Evolutionary conservation across 176 grass and related monocot genomes (phyloP).

Genomic region (Rhynchospora pubera): DNA sequence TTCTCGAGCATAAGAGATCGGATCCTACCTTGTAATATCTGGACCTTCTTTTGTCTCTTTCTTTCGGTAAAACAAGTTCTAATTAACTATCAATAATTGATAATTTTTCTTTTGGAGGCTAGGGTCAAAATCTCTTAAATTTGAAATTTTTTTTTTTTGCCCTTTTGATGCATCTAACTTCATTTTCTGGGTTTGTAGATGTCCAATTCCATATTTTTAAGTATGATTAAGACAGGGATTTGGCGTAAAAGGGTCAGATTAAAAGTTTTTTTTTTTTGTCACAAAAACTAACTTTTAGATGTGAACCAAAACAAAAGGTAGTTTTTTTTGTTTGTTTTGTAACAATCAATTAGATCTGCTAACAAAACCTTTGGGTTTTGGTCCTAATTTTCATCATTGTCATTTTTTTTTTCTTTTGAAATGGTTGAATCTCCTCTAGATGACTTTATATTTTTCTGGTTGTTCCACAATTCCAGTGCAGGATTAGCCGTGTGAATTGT

Average conservation of each 20-base stretch:
- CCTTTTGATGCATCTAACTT: neutral
- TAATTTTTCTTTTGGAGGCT: too few species aligned
- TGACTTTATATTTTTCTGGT: constrained; percentile 10
- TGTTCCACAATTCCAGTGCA: constrained; percentile 27
- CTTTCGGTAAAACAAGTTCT: neutral
- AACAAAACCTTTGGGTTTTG: neutral
- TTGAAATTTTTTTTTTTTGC: too few species aligned
- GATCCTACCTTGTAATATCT: constrained; percentile 3
- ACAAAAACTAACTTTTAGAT: neutral
- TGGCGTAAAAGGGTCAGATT: constrained; percentile 11
- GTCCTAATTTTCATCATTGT: neutral
- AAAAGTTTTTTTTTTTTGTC: neutral
- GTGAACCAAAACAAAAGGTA: neutral
- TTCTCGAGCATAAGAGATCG: neutral
- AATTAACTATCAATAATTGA: constrained; percentile 7
- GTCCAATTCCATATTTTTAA: neutral
- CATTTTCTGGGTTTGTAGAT: neutral
- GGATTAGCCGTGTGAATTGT: constrained; percentile 10
- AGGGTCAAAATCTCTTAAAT: too few species aligned
- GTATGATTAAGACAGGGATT: neutral
- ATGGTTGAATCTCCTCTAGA: constrained; percentile 11
- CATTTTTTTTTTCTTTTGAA: neutral
- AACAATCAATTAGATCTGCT: constrained; percentile 2
- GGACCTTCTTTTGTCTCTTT: neutral
- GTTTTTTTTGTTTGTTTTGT: too few species aligned